Evolutionary conservation across 2,329 filamentous ascomycete genomes (phyloP).

Genomic region (Dactylella cylindrospora): DNA sequence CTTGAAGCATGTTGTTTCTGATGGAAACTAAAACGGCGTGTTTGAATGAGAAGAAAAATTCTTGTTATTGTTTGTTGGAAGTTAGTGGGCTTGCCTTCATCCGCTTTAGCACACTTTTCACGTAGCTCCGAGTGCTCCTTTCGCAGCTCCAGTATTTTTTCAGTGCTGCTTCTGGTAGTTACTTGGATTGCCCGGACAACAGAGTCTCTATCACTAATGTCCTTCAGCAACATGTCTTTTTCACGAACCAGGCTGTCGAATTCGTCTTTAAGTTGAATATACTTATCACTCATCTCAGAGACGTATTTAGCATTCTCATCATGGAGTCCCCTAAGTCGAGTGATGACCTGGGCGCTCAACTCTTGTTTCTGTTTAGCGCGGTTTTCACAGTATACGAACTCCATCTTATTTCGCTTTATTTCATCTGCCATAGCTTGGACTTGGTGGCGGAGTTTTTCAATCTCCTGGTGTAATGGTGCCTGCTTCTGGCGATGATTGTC

Average conservation of each 20-base stretch:
- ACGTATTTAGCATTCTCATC: slow-evolving; percentile 4
- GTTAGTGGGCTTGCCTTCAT: slow-evolving; percentile 6
- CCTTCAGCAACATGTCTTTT: neutral
- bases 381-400: slow-evolving; percentile 5
- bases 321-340: neutral
- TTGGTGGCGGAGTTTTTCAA: slow-evolving; percentile 5
- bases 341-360: slow-evolving; percentile 2
- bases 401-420: slow-evolving; percentile 11
- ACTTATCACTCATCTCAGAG: slow-evolving; percentile 2
- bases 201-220: slow-evolving; percentile 17
- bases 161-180: neutral
- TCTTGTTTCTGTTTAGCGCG: slow-evolving; percentile 19
- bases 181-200: neutral
- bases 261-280: slow-evolving; percentile 14
- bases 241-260: slow-evolving; percentile 4
- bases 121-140: slow-evolving; percentile 5
- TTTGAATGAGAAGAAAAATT: neutral
- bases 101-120: slow-evolving; percentile 5
- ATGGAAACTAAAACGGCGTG: neutral
- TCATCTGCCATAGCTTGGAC: slow-evolving; percentile 12
- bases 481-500: slow-evolving; percentile 22
- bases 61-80: neutral
- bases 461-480: slow-evolving; percentile 1
- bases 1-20: slow-evolving; percentile 1
- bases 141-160: slow-evolving; percentile 10